Evolutionary conservation across 2,329 filamentous ascomycete genomes (phyloP), one percentile per base, ranked within the genome.

Genomic region (Aspergillus costaricaensis): DNA sequence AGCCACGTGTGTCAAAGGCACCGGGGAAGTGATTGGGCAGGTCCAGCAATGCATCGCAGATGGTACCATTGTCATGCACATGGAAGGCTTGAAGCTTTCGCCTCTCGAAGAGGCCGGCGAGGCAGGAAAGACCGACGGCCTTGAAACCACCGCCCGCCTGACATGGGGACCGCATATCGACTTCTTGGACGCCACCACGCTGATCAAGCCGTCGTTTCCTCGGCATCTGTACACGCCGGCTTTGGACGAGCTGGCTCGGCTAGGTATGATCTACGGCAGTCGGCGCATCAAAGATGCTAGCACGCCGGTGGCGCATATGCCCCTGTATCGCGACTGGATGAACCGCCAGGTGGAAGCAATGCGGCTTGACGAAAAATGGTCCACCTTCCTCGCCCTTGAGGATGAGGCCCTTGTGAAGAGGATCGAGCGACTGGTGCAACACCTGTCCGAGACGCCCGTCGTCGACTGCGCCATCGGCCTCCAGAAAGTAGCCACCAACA

Each of bases 91-190:
- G 8, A 52, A 30, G 32, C 49, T 32, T 23, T 32, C 49, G 9
- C 15, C 19, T 19, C 32, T 52, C 15, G 49, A 52, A n/a, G 49
- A 30, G n/a, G 15, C 25, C 15, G 27, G 27, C 27, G 27, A 52
- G 27, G 15, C 49, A 12, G 49, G 49, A 19, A 14, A 55, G 4
- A 8, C n/a, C 15, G 17, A 47, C 12, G 7, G 15, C 6, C 23
- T 30, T 7, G 19, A 23, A 21, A 54, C 39, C 9, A 43, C 52
- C 12, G 62, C 61, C 15, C 36, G 59, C 4, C 49, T 43, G 36
- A 52, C 51, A 51, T 67, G 65, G 65, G 60, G 47, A 14, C 63
- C 62, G 3, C 62, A 67, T 47, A 55, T 67, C 6, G 63, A 67
- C 23, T 65, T 67, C 21, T 14, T 64, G 41, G 57, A 64, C 19